These are phyloP conservation scores for Simplicillium sp. DNA, from an alignment of 2,329 filamentous ascomycete genomes.

Conservation along the genomic window DNA sequence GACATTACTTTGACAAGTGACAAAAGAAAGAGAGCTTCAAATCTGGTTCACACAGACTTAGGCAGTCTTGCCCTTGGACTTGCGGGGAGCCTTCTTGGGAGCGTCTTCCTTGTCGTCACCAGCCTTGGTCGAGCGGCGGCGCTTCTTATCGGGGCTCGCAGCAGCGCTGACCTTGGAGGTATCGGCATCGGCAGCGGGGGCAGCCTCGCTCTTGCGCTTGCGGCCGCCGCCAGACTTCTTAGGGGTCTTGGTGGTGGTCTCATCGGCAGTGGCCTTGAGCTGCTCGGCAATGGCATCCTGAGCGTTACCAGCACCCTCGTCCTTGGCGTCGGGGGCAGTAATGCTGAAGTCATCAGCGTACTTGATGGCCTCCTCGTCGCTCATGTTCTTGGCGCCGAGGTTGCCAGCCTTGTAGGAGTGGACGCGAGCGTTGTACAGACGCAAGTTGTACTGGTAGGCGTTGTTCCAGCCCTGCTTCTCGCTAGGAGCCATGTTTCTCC, in stretches of 20 bases:
- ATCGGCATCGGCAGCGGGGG: slow-evolving; percentile 24
- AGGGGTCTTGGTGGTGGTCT: slow-evolving; percentile 43
- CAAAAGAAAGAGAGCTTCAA: slow-evolving; percentile 5
- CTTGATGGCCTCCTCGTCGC: slow-evolving; percentile 47
- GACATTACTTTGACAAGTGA: background rate
- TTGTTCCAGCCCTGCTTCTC: slow-evolving; percentile 67
- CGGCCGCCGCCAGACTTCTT: slow-evolving; percentile 42
- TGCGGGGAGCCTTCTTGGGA: slow-evolving; percentile 49
- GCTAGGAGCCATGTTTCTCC: slow-evolving; percentile 64
- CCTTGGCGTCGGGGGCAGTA: slow-evolving; percentile 39
- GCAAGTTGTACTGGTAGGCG: slow-evolving; percentile 58
- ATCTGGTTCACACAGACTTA: slow-evolving; percentile 10
- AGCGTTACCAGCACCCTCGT: slow-evolving; percentile 22
- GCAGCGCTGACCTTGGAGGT: slow-evolving; percentile 30
- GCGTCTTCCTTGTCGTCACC: slow-evolving; percentile 42
- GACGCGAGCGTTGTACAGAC: slow-evolving; percentile 55
- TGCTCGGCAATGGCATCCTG: slow-evolving; percentile 51
- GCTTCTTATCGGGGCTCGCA: slow-evolving; percentile 54
- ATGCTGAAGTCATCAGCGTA: slow-evolving; percentile 52
- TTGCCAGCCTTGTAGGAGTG: slow-evolving; percentile 57
- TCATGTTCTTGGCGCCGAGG: slow-evolving; percentile 48
- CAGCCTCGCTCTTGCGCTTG: slow-evolving; percentile 47
- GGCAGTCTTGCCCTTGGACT: slow-evolving; percentile 40
- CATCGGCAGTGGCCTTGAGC: slow-evolving; percentile 32
- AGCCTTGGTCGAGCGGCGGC: slow-evolving; percentile 48